Percentiles rank a stretch among this genome's conserved stretches.
These are phyloP conservation scores for Aspergillus fumigatus DNA, from an alignment of 2,329 filamentous ascomycete species.

Conservation along the genomic window DNA sequence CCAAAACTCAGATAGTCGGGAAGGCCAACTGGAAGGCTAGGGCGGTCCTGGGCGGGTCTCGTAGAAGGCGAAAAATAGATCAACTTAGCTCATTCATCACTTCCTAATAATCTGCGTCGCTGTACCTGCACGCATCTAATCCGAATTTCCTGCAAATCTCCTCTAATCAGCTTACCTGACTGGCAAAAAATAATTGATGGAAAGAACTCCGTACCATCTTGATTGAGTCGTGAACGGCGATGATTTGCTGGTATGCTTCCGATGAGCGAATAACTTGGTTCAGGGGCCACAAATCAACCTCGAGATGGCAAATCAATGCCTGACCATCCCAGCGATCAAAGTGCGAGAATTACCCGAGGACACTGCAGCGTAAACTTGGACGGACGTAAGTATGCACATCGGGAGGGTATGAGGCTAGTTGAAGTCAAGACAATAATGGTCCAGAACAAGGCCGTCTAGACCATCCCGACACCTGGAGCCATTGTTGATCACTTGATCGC, in stretches of 20 bases:
- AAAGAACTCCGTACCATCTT: background rate
- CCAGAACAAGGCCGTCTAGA: background rate
- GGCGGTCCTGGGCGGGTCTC: constrained; percentile 5
- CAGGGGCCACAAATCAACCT: background rate
- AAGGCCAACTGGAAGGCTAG: background rate
- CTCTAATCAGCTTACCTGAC: background rate
- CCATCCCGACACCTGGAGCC: background rate
- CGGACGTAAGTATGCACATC: background rate
- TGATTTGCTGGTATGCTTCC: background rate
- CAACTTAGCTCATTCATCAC: background rate
- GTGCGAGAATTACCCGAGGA: background rate
- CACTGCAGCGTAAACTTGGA: background rate
- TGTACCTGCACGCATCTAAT: background rate
- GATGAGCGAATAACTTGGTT: background rate
- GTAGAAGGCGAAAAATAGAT: background rate
- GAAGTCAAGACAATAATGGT: background rate
- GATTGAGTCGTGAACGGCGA: too few species aligned
- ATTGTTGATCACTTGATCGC: background rate
- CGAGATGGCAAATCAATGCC: background rate
- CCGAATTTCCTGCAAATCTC: background rate
- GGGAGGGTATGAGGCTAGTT: background rate
- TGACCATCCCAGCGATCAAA: background rate
- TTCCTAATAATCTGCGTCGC: background rate
- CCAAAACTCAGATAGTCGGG: background rate
- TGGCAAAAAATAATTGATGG: background rate